Evolutionary conservation across 805 yeast genomes (phyloP), one percentile per base, ranked within the genome.

Genomic region (Monosporozyma unispora): DNA sequence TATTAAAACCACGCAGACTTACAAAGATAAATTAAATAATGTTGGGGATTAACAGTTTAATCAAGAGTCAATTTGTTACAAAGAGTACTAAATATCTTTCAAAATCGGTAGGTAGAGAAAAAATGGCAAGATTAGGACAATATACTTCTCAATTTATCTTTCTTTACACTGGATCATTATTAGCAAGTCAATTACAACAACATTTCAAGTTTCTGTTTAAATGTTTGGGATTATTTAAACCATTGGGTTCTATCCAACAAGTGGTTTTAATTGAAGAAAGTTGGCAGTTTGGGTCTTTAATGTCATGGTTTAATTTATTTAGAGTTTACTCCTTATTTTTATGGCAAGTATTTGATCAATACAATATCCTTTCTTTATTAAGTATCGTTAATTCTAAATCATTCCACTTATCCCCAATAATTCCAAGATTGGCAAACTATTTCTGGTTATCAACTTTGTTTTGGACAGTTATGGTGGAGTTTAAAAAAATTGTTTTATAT

Each of bases 71-170:
- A 14, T 39, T 39, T 10, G 27, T 39, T 14, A 11, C n/a, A 11
- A 21, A 39, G 27, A 39, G 42, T 21, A 22, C 10, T 14, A 39
- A 18, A 21, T 39, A 21, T 10, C 42, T 39, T 10, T 21, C 25
- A 4, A 21, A 21, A 18, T 39, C 42, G 3, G 22, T 22, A 5
- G 48, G 48, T 19, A 46, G 48, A 46, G 38, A 46, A 19, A 46
- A 46, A 27, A 14, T 46, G 21, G 43, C 48, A 23, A 38, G 48
- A 22, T 19, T 46, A 9, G 21, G 23, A 3, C 48, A 46, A 28
- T 46, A 46, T 22, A 25, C 29, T 8, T 28, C 42, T 22, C 38
- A 38, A 37, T 25, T 46, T n/a, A 21, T 27, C 19, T 46, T 18
- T 18, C 12, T 37, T 21, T 12, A 11, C 4, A 25, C 35, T 12